A percentile compares a stretch with the other conserved stretches of the same genome.
These are phyloP conservation scores for Hippophae tibetana DNA, from an alignment of 306 rosid species.

Conservation along the genomic window DNA sequence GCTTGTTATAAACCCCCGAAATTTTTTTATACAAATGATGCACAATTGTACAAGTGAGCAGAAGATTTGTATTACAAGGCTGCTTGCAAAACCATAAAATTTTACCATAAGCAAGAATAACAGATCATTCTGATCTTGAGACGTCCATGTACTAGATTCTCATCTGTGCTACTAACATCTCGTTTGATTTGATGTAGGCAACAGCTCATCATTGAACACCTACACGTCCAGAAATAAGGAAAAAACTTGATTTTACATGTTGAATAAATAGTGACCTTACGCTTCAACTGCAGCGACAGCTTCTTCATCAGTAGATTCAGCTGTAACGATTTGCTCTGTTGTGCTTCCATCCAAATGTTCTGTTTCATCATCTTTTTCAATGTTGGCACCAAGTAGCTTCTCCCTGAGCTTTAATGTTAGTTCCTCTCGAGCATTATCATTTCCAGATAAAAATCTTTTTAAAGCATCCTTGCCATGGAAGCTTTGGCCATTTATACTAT, in stretches of 20 bases:
- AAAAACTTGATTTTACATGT: too few species aligned
- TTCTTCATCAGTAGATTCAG: conserved; percentile 66
- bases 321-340: conserved; percentile 34
- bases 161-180: conserved; percentile 6
- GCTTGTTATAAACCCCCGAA: too few species aligned
- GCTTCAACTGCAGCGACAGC: conserved; percentile 31
- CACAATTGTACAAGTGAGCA: too few species aligned
- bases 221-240: too few species aligned
- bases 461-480: conserved; percentile 62
- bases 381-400: conserved; percentile 33
- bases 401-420: conserved; percentile 49
- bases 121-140: too few species aligned
- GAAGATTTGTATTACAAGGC: too few species aligned
- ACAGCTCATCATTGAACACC: too few species aligned
- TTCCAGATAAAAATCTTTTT: conserved; percentile 49
- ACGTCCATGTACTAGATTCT: neutral
- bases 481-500: conserved; percentile 29
- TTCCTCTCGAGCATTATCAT: conserved; percentile 36
- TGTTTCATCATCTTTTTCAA: conserved; percentile 22
- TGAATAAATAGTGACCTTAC: too few species aligned
- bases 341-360: conserved; percentile 23
- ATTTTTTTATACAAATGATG: too few species aligned
- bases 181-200: conserved; percentile 12
- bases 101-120: too few species aligned
- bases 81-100: too few species aligned